phyloP scores from a whole-genome alignment of 805 yeast species.

The Candida ipomoeae region DNA sequence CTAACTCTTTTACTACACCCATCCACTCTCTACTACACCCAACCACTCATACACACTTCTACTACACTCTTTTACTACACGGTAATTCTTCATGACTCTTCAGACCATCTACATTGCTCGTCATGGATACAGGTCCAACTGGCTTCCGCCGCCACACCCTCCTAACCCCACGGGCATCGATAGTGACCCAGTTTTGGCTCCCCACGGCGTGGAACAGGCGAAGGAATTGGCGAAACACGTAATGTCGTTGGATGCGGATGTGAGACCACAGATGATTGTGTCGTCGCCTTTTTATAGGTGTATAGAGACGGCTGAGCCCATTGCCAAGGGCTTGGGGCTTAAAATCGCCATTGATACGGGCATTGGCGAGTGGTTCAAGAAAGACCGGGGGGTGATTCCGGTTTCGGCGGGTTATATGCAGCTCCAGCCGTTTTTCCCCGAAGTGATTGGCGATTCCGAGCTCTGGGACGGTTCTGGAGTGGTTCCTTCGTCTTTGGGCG shows the following conservation, averaged over 20 bases:
- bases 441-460: conserved; percentile 26
- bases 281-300: conserved; percentile 89
- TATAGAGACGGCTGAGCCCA: conserved; percentile 73
- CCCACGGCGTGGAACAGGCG: conserved; percentile 87
- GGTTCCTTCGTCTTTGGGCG: conserved; percentile 67
- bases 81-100: conserved; percentile 33
- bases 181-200: conserved; percentile 84
- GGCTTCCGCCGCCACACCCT: conserved; percentile 71
- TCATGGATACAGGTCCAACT: conserved; percentile 89
- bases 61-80: neutral
- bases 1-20: no score
- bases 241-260: conserved; percentile 39
- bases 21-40: no score
- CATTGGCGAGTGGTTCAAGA: conserved; percentile 87
- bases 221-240: conserved; percentile 66
- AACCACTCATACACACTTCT: no score
- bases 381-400: conserved; percentile 66
- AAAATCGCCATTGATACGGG: conserved; percentile 74
- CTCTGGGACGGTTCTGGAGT: conserved; percentile 46
- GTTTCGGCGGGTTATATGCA: conserved; percentile 53
- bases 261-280: conserved; percentile 67
- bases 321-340: conserved; percentile 54
- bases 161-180: conserved; percentile 85
- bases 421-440: conserved; percentile 49
- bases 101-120: conserved; percentile 67